Conservation (phyloP, 768 basidiomycete species). For the Amanita polypyramis region DNA sequence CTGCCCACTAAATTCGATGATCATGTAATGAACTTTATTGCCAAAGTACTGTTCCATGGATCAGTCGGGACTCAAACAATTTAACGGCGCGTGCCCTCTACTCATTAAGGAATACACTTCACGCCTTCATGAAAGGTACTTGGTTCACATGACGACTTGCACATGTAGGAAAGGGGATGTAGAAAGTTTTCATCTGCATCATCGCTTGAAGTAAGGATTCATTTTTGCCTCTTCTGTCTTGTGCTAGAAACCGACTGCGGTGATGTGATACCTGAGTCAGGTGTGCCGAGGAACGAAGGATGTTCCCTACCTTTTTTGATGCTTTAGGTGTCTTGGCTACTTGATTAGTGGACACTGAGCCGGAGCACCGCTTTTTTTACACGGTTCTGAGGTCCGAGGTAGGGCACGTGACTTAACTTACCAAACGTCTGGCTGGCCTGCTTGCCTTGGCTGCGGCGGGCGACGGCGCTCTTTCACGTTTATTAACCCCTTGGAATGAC, state of each 20-base stretch:
- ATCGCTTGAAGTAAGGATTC: background rate
- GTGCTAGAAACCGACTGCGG: background rate
- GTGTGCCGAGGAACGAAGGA: background rate
- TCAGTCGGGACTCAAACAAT: too few relatives aligned
- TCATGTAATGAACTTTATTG: too few relatives aligned
- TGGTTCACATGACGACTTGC: too few relatives aligned
- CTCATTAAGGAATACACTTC: too few relatives aligned
- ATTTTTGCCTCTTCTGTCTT: constrained; percentile 4
- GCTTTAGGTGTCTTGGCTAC: background rate
- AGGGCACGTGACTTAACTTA: background rate
- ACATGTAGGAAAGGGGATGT: too few relatives aligned
- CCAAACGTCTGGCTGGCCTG: constrained; percentile 4
- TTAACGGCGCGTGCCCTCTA: too few relatives aligned
- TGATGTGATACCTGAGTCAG: background rate
- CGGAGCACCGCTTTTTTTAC: constrained; percentile 1
- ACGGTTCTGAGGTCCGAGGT: background rate
- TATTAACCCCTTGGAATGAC: constrained; percentile 6
- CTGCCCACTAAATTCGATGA: too few relatives aligned
- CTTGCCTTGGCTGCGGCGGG: constrained; percentile 4
- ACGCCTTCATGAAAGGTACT: too few relatives aligned
- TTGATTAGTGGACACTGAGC: background rate
- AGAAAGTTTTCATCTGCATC: too few relatives aligned
- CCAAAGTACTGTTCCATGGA: too few relatives aligned
- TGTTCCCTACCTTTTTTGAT: constrained; percentile 1
- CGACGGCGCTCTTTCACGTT: constrained; percentile 11